phyloP scores from a whole-genome alignment of 441 rosid species.

The Populus hybrid region DNA sequence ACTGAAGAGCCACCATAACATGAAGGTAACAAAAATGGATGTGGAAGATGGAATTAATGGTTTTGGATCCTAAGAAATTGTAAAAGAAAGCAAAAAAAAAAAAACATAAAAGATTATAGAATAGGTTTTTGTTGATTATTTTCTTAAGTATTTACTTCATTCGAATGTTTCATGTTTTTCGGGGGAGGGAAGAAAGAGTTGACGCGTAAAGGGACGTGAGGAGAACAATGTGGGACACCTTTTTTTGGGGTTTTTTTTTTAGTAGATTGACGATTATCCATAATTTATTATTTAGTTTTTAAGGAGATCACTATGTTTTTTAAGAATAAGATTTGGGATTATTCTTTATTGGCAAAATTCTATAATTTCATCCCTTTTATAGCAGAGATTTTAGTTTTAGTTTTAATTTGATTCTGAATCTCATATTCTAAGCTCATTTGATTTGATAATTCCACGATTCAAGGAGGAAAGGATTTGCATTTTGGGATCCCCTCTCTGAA shows the following conservation, averaged over 20 bases:
- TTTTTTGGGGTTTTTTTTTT: not conserved
- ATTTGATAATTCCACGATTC: not conserved
- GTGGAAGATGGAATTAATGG: not conserved
- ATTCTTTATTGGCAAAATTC: not conserved
- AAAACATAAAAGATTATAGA: not conserved
- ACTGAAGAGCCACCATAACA: not conserved
- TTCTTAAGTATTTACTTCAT: not conserved
- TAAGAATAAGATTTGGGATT: not conserved
- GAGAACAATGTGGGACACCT: slow-evolving; percentile 30
- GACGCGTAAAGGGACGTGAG: slow-evolving; percentile 27
- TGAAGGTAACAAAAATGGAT: not conserved
- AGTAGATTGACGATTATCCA: not conserved
- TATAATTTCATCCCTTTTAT: not conserved
- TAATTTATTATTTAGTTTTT: slow-evolving; percentile 2
- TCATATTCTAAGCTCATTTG: not conserved
- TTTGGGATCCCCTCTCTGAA: too few species aligned
- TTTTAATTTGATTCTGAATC: too few species aligned
- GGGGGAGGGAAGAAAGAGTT: slow-evolving; percentile 19
- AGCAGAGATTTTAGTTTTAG: not conserved
- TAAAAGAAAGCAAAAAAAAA: not conserved
- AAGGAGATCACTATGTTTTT: not conserved
- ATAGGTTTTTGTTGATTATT: not conserved
- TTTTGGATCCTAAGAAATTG: not conserved
- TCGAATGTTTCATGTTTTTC: slow-evolving; percentile 18
- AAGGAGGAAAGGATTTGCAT: not conserved